Percentiles rank a stretch among this genome's conserved stretches.
phyloP scores from a whole-genome alignment of 345 rosid species.

The Carallia pectinifolia region DNA sequence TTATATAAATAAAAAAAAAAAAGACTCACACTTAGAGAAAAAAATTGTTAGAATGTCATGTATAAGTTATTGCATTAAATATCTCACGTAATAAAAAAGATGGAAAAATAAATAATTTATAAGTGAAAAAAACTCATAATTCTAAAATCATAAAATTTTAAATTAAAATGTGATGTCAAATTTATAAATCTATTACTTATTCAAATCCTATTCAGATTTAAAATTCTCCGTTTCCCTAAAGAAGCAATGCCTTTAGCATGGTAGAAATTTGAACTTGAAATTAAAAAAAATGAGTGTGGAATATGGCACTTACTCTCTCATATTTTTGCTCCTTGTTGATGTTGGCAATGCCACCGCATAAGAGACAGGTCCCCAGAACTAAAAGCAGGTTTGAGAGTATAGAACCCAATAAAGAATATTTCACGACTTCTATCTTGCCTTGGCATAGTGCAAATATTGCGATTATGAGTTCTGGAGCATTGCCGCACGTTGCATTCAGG shows the following conservation, averaged over 20 bases:
- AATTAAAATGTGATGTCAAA: too few relatives aligned
- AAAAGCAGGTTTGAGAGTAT: constrained; percentile 80
- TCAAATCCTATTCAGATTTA: too few relatives aligned
- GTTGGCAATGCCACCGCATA: constrained; percentile 87
- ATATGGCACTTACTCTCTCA: constrained; percentile 52
- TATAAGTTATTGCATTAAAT: too few relatives aligned
- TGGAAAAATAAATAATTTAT: too few relatives aligned
- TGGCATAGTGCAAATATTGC: constrained; percentile 69
- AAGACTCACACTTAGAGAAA: too few relatives aligned
- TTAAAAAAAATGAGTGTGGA: neutral
- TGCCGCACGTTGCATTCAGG: constrained; percentile 92
- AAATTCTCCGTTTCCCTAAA: too few relatives aligned
- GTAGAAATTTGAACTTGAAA: neutral
- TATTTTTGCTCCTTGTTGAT: constrained; percentile 62
- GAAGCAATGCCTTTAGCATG: neutral
- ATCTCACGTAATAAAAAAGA: too few relatives aligned
- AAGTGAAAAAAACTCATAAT: too few relatives aligned
- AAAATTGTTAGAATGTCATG: too few relatives aligned
- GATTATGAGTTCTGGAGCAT: constrained; percentile 87
- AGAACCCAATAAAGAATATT: constrained; percentile 84
- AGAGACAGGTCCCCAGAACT: constrained; percentile 85
- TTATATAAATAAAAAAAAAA: too few relatives aligned
- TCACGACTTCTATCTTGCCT: constrained; percentile 66
- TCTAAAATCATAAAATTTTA: too few relatives aligned
- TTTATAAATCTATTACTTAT: too few relatives aligned